Evolutionary conservation across 1,284 basidiomycete genomes (phyloP).

Genomic region (Cryptococcus sp.): DNA sequence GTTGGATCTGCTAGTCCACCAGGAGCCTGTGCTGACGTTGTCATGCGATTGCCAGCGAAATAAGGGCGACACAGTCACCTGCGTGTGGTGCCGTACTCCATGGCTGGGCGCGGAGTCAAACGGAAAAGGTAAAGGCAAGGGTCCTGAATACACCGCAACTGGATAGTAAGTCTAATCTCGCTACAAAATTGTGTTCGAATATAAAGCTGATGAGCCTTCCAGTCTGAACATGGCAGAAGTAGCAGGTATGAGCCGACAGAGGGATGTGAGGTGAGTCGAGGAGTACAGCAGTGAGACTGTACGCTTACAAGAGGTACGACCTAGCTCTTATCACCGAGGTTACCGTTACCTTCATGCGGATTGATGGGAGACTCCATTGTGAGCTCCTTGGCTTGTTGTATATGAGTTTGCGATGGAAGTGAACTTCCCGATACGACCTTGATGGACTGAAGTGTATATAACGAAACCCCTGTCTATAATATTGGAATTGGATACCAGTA

Average conservation of each 20-base stretch:
- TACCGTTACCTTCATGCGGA: not conserved
- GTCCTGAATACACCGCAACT: constrained; percentile 12
- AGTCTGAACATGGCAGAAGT: constrained; percentile 42
- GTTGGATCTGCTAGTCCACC: no score
- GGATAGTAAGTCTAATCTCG: constrained; percentile 25
- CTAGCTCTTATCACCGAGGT: constrained; percentile 53
- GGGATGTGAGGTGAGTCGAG: constrained; percentile 36
- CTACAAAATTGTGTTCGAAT: not conserved
- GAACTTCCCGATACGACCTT: no score
- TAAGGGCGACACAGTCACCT: constrained; percentile 31
- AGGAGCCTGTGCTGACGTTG: no score
- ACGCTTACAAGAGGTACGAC: constrained; percentile 24
- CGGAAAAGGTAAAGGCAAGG: constrained; percentile 9
- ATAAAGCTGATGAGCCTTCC: not conserved
- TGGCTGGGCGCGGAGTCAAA: constrained; percentile 19
- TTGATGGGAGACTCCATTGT: not conserved
- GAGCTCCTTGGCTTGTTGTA: no score
- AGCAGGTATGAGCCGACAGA: constrained; percentile 30
- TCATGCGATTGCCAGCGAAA: constrained; percentile 3
- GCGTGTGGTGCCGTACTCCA: constrained; percentile 41
- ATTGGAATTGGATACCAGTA: no score
- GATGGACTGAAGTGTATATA: no score
- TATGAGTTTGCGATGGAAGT: no score
- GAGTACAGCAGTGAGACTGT: no score
- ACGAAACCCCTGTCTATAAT: no score